Base-by-base conservation (phyloP, 75 land plant genomes). In the Azolla pinnata region DNA sequence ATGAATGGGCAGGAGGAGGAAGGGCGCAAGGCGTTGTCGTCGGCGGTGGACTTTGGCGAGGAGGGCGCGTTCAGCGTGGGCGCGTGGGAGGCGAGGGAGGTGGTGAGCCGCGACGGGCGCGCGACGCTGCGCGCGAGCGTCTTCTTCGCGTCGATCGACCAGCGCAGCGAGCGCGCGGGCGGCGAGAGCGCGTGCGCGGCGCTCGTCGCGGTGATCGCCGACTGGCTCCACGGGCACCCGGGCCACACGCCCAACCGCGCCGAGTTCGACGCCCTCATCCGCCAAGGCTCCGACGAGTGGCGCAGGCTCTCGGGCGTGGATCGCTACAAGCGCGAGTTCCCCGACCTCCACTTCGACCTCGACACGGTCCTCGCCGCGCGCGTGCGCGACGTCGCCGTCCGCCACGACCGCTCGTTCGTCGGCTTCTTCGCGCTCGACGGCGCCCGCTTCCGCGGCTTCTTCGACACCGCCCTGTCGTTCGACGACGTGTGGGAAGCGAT, bases 121-220 rank as follows among this genome's bases (percentile, higher is more conserved):
- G 32, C 70, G 46, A 77, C 74, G 70, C 75, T 88, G 9, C 65
- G 49, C 4, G 31, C 85, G 1, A 52, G 55, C 0, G 70, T 78
- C 10, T 81, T 80, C 49, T 79, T 83, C 26, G 93, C 85, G 9
- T 81, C 93, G 7, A 78, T 81, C 33, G 93, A 88, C 57, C 93
- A 88, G 54, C n/a, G 84, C 7, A 88, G 85, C 54, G 81, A 81
- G 33, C 65, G 68, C 24, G 93, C 79, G 1, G 75, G 70, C 0
- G 93, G 93, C 4, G 82, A 73, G 18, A 63, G 93, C 42, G 93
- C 93, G 23, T 88, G 87, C 46, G 67, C 83, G 4, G 87, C 75
- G 16, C 67, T 81, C 20, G 84, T 67, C 2, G 79, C 77, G 1
- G 79, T 77, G 2, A 70, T 84, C 32, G 82, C 87, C 9, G 79